A percentile compares a stretch with the other conserved stretches of the same genome.
phyloP scores from a whole-genome alignment of 768 basidiomycete species.

The Rhizopogon vulgaris region DNA sequence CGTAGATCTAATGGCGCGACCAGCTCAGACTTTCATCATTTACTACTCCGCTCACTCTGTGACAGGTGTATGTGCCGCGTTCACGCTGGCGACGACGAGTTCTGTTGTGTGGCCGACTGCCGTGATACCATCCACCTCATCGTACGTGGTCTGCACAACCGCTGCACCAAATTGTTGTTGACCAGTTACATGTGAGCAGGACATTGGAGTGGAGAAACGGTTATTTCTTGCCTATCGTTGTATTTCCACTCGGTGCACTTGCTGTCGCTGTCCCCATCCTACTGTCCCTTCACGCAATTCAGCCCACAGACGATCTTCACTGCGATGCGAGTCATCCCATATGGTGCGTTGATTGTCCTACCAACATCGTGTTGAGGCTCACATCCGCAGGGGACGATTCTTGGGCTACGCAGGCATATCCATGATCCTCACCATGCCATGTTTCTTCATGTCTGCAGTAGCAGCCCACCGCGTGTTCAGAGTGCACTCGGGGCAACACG shows the following conservation, averaged over 20 bases:
- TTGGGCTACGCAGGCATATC: slow-evolving; percentile 58
- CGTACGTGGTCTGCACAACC: slow-evolving; percentile 10
- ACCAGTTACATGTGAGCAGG: slow-evolving; percentile 21
- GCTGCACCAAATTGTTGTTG: background rate
- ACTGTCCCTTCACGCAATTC: slow-evolving; percentile 37
- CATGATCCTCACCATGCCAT: slow-evolving; percentile 45
- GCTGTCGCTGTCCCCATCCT: slow-evolving; percentile 37
- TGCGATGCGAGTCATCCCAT: slow-evolving; percentile 55
- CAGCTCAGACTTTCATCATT: slow-evolving; percentile 41
- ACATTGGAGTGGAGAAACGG: slow-evolving; percentile 42
- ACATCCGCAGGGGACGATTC: slow-evolving; percentile 48
- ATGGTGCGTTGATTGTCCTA: slow-evolving; percentile 37
- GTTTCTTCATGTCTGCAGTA: slow-evolving; percentile 37
- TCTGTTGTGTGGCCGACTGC: slow-evolving; percentile 31
- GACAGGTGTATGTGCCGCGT: slow-evolving; percentile 37
- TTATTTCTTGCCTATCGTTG: slow-evolving; percentile 38
- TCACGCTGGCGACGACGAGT: slow-evolving; percentile 44
- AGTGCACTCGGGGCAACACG: slow-evolving; percentile 17
- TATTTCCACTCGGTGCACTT: slow-evolving; percentile 44
- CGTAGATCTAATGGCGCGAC: slow-evolving; percentile 4
- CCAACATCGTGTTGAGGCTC: background rate
- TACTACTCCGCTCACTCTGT: slow-evolving; percentile 38
- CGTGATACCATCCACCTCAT: slow-evolving; percentile 20
- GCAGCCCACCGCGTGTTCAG: slow-evolving; percentile 12
- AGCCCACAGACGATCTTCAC: slow-evolving; percentile 45